A percentile compares a stretch with the other conserved stretches of the same genome.
Conservation (phyloP, 2,329 filamentous ascomycete species). For the Cladosporium sp. region DNA sequence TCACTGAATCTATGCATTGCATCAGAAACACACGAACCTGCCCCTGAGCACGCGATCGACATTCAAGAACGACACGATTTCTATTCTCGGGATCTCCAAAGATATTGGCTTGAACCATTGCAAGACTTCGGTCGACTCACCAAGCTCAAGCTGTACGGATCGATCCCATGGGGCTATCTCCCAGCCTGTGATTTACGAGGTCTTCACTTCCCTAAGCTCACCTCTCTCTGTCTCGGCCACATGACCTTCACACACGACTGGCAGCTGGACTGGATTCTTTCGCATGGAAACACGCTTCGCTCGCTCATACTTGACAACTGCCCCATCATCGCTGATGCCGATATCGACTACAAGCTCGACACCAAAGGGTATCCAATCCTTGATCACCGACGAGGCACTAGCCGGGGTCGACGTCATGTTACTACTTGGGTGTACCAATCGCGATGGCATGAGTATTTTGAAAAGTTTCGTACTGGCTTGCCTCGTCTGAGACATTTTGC, state of each 20-base stretch:
- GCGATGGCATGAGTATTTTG: slow-evolving; percentile 16
- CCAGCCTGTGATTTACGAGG: slow-evolving; percentile 36
- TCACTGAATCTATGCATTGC: slow-evolving; percentile 21
- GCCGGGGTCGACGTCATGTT: background rate
- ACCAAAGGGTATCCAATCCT: background rate
- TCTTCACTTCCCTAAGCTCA: slow-evolving; percentile 36
- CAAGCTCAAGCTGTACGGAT: slow-evolving; percentile 38
- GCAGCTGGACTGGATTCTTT: slow-evolving; percentile 46
- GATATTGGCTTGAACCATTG: slow-evolving; percentile 24
- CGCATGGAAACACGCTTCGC: slow-evolving; percentile 35
- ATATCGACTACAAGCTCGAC: background rate
- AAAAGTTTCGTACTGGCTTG: background rate
- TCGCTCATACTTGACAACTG: slow-evolving; percentile 44
- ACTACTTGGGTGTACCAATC: background rate
- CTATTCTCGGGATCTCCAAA: slow-evolving; percentile 20
- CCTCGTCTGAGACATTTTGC: slow-evolving; percentile 12
- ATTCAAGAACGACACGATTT: slow-evolving; percentile 17
- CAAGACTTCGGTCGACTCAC: slow-evolving; percentile 18
- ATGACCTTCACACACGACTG: slow-evolving; percentile 43
- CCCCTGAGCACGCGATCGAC: slow-evolving; percentile 12
- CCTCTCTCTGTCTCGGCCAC: slow-evolving; percentile 37
- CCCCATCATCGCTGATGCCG: slow-evolving; percentile 6
- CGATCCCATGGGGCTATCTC: slow-evolving; percentile 39
- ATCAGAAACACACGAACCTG: background rate
- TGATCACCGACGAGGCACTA: background rate